These are phyloP conservation scores for Mycena albidolilacea DNA, from an alignment of 768 basidiomycete species.

Conservation along the genomic window DNA sequence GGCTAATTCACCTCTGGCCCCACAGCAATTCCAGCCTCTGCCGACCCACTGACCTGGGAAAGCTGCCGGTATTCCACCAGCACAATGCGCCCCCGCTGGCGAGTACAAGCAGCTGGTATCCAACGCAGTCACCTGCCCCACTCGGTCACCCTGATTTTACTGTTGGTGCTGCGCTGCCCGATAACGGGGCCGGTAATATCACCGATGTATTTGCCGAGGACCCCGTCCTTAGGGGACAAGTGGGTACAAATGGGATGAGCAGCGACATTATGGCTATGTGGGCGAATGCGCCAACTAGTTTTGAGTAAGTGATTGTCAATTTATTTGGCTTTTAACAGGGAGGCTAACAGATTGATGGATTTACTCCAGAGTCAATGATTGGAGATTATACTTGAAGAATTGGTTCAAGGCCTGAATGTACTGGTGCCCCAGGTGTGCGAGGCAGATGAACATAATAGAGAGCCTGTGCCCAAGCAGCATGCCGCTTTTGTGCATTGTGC, in stretches of 20 bases:
- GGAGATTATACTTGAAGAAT: too few relatives aligned
- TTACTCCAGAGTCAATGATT: too few relatives aligned
- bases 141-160: constrained; percentile 6
- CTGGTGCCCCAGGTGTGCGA: too few relatives aligned
- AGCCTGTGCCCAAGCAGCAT: too few relatives aligned
- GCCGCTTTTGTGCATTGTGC: too few relatives aligned
- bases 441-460: too few relatives aligned
- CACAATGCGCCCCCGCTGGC: not conserved
- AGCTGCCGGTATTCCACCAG: constrained; percentile 13
- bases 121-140: not conserved
- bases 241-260: not conserved
- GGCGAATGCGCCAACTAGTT: constrained; percentile 20
- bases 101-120: constrained; percentile 13
- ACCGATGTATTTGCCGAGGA: not conserved
- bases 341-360: too few relatives aligned
- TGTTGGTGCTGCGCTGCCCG: not conserved
- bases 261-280: constrained; percentile 3
- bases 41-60: constrained; percentile 22
- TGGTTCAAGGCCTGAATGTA: too few relatives aligned
- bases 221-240: not conserved
- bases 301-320: constrained; percentile 2
- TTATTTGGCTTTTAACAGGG: not conserved
- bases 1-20: not conserved
- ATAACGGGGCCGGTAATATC: not conserved
- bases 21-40: not conserved